A percentile compares a stretch with the other conserved stretches of the same genome.
These are phyloP conservation scores for Delonix regia DNA, from an alignment of 306 rosid genomes.

Conservation along the genomic window DNA sequence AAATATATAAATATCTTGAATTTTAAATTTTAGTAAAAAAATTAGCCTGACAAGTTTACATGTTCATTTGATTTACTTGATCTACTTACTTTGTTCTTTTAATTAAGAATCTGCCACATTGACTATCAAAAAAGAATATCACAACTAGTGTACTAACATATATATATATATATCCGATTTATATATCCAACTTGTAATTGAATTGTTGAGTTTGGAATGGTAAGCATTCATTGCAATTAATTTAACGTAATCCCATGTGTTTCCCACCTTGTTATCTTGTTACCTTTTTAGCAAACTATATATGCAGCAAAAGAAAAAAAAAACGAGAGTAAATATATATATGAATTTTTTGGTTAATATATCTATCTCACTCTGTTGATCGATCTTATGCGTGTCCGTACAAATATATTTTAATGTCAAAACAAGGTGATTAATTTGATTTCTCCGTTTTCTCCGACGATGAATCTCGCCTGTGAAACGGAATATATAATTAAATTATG, in stretches of 20 bases:
- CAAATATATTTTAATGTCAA: conserved; percentile 5
- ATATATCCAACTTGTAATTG: neutral
- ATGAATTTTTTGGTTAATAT: neutral
- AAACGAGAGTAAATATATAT: too few species aligned
- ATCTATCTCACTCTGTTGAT: neutral
- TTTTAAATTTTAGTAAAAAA: neutral
- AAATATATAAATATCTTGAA: too few species aligned
- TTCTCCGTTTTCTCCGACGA: neutral
- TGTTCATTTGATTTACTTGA: neutral
- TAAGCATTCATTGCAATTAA: neutral
- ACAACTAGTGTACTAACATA: too few species aligned
- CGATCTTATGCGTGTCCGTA: neutral
- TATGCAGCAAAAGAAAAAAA: too few species aligned
- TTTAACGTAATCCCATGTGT: neutral
- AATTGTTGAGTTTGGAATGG: neutral
- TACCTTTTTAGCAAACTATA: neutral
- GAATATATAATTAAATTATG: neutral
- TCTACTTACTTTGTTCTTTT: neutral
- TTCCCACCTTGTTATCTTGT: neutral
- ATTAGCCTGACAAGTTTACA: neutral
- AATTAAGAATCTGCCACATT: neutral
- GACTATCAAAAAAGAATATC: too few species aligned
- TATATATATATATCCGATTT: too few species aligned
- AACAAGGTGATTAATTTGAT: neutral
- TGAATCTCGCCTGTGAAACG: neutral